phyloP scores from a whole-genome alignment of 2,329 filamentous ascomycete genomes.

The Blastomyces percursus region DNA sequence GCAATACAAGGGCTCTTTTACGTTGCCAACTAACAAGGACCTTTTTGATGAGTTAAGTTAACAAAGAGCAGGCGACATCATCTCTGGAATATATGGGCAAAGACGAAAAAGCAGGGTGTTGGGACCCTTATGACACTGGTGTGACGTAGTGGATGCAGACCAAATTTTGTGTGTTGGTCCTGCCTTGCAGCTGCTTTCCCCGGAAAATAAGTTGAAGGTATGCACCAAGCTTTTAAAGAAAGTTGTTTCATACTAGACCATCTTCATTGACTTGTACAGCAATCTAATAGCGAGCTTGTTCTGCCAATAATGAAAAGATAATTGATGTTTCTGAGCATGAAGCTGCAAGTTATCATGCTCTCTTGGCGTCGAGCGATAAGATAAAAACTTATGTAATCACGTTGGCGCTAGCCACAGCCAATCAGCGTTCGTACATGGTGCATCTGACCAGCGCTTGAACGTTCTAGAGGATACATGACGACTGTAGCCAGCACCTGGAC shows the following conservation, averaged over 20 bases:
- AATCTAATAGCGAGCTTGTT: background rate
- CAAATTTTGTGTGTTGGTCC: background rate
- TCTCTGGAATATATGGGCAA: constrained; percentile 1
- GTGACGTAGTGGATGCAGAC: constrained; percentile 6
- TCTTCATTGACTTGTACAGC: background rate
- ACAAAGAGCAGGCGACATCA: background rate
- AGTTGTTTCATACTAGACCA: background rate
- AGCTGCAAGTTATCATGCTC: too few species aligned
- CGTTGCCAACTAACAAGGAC: background rate
- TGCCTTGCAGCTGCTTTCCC: background rate
- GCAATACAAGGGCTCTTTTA: background rate
- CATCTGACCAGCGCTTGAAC: background rate
- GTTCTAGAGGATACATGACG: background rate
- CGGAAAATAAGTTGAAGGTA: background rate
- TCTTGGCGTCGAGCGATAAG: background rate
- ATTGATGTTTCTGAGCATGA: background rate
- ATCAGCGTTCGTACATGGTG: background rate
- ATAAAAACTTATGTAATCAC: background rate
- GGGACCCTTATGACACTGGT: constrained; percentile 3
- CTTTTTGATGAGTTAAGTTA: background rate
- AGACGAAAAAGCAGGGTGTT: constrained; percentile 1
- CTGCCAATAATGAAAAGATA: background rate
- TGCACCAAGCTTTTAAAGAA: background rate
- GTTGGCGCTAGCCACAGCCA: background rate
- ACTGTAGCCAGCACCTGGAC: too few species aligned